Evolutionary conservation across 2,329 filamentous ascomycete species (phyloP).

Genomic region (Curvularia spicifera): DNA sequence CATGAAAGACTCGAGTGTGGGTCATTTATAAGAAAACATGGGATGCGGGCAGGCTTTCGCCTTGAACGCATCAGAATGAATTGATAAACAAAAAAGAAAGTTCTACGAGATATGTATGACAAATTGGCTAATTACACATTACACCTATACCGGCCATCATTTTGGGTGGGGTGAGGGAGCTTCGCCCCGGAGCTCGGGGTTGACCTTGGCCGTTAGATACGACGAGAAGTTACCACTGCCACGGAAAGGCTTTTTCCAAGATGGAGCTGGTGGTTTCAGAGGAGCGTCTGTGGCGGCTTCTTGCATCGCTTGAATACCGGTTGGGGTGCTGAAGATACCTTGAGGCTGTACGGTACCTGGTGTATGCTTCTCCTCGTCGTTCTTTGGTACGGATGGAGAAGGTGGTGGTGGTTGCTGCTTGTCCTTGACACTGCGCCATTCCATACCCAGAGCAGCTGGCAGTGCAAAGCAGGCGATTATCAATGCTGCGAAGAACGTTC

Average conservation of each 20-base stretch:
- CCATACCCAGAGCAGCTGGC: constrained; percentile 62
- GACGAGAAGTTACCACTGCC: constrained; percentile 34
- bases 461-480: constrained; percentile 62
- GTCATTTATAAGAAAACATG: not conserved
- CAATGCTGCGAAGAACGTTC: constrained; percentile 64
- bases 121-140: constrained; percentile 6
- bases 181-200: constrained; percentile 32
- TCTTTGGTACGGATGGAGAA: not conserved
- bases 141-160: not conserved
- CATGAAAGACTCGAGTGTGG: not conserved
- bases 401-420: constrained; percentile 7
- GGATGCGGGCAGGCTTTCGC: not conserved
- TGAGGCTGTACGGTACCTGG: not conserved
- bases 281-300: constrained; percentile 4
- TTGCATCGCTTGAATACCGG: not conserved
- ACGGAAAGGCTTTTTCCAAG: constrained; percentile 28
- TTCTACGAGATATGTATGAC: not conserved
- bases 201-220: constrained; percentile 34
- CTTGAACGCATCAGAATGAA: not conserved
- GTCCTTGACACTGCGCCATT: constrained; percentile 71
- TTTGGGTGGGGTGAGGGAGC: constrained; percentile 9
- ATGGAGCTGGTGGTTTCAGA: constrained; percentile 17
- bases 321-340: constrained; percentile 10
- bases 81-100: not conserved
- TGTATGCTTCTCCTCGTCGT: constrained; percentile 24